phyloP scores from a whole-genome alignment of 805 yeast species.

The Naumovozyma baii region DNA sequence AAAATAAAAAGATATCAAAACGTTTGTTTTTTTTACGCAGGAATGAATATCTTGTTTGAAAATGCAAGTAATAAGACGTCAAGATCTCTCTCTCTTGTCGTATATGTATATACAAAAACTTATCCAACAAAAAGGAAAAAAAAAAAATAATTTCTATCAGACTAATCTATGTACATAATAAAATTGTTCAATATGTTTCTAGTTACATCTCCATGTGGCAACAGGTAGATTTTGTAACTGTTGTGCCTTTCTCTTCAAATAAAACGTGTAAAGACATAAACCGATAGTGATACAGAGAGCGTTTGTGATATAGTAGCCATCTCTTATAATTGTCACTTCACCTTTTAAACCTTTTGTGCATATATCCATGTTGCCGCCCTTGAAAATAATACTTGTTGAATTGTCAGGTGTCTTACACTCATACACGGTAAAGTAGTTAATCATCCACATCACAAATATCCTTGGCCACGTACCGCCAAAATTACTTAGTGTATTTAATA shows the following conservation, averaged over 20 bases:
- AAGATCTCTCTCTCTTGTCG: too few relatives aligned
- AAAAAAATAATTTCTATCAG: too few relatives aligned
- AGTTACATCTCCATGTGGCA: conserved; percentile 55
- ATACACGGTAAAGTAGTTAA: conserved; percentile 67
- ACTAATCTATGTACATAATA: too few relatives aligned
- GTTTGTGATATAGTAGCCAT: conserved; percentile 82
- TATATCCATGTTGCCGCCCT: conserved; percentile 9
- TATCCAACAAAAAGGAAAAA: too few relatives aligned
- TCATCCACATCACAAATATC: conserved; percentile 64
- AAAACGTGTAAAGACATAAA: conserved; percentile 47
- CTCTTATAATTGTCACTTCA: conserved; percentile 41
- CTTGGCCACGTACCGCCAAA: conserved; percentile 98
- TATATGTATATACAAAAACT: too few relatives aligned
- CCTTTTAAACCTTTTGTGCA: conserved; percentile 39
- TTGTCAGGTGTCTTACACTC: conserved; percentile 38
- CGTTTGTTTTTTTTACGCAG: too few relatives aligned
- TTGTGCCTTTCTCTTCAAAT: conserved; percentile 54
- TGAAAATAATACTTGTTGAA: conserved; percentile 4
- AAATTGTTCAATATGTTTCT: too few relatives aligned
- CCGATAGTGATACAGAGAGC: conserved; percentile 63
- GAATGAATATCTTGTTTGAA: too few relatives aligned
- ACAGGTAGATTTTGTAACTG: conserved; percentile 64
- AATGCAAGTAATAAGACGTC: too few relatives aligned
- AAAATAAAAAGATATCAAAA: too few relatives aligned
- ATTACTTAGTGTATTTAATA: conserved; percentile 82